Evolutionary conservation across 2,329 filamentous ascomycete genomes (phyloP), one percentile per base, ranked within the genome.

Genomic region (Waltergamsia citrina): DNA sequence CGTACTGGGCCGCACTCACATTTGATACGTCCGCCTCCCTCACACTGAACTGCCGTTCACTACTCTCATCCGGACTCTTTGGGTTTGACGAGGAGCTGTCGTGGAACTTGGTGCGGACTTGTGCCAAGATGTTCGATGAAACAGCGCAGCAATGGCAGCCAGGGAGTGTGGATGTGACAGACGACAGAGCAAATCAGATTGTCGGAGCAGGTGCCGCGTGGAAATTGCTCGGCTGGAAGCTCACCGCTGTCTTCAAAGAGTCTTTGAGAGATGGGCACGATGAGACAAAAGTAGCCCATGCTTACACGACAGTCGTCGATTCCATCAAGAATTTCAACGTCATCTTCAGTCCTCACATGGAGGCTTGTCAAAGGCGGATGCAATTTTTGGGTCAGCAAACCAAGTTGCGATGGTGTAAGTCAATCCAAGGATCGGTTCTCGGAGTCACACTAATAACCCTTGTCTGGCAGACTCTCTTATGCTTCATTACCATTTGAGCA

Each of bases 11-110:
- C 1, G 60, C 59, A 3, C 35, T 63, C 7, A 60, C 55, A 0
- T 63, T 61, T 20, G 60, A 63, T 24, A 63, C 60, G 0, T 62
- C 57, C 0, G 54, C 53, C 1, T 61, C 59, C 1, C 35, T 63
- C 4, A 62, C 57, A 1, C 46, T 62, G n/a, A 62, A 62, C 19
- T 57, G 53, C 7, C 48, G 57, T 7, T 52, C 60, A 0, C 38
- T 59, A 2, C 49, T 63, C 4, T 60, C 58, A 1, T 60, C 59
- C 2, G 59, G 59, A 0, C 40, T 63, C 0, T 53, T 52, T 23
- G 51, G 52, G 0, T 54, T 52, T 14, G 48, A 53, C 7, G 44
- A 43, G 0, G 52, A 55, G 32, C 33, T 54, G 0, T 45, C 48
- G 0, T 55, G 52, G 52, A 41, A 44, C 2, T 42, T 55, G 0